Percentiles rank a stretch among this genome's conserved stretches.
Evolutionary conservation across 202 grass and related monocot genomes (phyloP).

Genomic region (Panicum hallii): DNA sequence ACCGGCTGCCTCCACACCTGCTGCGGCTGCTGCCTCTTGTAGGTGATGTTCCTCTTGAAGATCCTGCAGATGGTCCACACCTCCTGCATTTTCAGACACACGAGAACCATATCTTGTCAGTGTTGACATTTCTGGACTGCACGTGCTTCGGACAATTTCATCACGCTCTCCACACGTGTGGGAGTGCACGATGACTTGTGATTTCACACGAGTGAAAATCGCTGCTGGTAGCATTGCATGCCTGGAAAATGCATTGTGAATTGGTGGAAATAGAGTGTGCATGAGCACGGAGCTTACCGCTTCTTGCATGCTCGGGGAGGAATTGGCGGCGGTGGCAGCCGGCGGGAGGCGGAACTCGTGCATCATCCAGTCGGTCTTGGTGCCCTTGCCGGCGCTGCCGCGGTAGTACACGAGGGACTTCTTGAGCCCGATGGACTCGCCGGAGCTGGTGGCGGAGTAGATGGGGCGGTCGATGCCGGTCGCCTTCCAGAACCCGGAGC

Average conservation of each 20-base stretch:
- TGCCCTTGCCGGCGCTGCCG: constrained; percentile 84
- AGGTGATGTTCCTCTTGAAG: constrained; percentile 74
- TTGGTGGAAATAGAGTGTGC: background rate
- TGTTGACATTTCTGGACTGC: background rate
- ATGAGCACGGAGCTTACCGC: constrained; percentile 49
- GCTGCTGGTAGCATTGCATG: constrained; percentile 45
- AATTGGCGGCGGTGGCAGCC: too few relatives aligned
- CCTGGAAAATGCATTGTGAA: constrained; percentile 39
- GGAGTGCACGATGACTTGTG: background rate
- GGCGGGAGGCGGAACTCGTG: constrained; percentile 89
- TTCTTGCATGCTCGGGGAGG: constrained; percentile 62
- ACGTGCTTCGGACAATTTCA: background rate
- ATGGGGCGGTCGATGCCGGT: constrained; percentile 95
- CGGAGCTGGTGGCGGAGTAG: constrained; percentile 48
- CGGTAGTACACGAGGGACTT: constrained; percentile 96
- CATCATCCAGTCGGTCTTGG: constrained; percentile 99
- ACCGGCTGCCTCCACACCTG: constrained; percentile 40
- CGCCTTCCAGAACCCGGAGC: constrained; percentile 96
- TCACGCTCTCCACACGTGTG: background rate
- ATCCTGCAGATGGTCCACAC: constrained; percentile 97
- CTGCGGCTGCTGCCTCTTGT: constrained; percentile 58
- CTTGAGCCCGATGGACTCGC: constrained; percentile 83
- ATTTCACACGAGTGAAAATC: background rate
- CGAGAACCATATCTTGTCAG: background rate
- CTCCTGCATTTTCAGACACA: constrained; percentile 59